Conservation (phyloP, 495 filamentous ascomycete species). For the Lasiosphaeria ovina region DNA sequence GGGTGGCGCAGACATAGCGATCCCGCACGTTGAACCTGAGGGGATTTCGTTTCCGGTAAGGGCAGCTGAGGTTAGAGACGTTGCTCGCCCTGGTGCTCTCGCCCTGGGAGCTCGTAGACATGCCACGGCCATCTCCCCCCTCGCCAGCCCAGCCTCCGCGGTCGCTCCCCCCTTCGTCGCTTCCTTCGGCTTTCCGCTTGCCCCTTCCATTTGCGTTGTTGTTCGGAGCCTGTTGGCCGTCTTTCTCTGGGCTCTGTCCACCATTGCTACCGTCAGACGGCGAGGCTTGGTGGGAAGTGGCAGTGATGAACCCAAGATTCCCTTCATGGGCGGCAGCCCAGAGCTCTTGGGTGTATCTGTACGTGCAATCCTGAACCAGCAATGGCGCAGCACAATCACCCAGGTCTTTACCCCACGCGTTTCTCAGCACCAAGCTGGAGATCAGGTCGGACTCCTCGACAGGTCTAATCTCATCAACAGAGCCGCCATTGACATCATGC, state of each 20-base stretch:
- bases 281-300: slow-evolving; percentile 18
- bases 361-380: slow-evolving; percentile 31
- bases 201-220: slow-evolving; percentile 21
- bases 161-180: slow-evolving; percentile 22
- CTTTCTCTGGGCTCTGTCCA: slow-evolving; percentile 6
- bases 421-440: slow-evolving; percentile 29
- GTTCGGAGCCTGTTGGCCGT: slow-evolving; percentile 13
- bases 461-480: slow-evolving; percentile 23
- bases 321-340: slow-evolving; percentile 21
- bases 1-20: slow-evolving; percentile 33
- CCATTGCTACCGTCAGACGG: slow-evolving; percentile 16
- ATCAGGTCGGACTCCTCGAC: too few species aligned
- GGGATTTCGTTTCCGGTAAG: slow-evolving; percentile 40
- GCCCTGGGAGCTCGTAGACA: slow-evolving; percentile 11
- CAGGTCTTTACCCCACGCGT: slow-evolving; percentile 29
- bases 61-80: slow-evolving; percentile 32
- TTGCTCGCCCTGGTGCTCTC: slow-evolving; percentile 14
- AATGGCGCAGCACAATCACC: slow-evolving; percentile 31
- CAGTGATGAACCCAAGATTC: slow-evolving; percentile 15
- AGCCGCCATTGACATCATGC: slow-evolving; percentile 18
- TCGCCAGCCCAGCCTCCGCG: slow-evolving; percentile 18
- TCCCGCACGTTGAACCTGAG: slow-evolving; percentile 36
- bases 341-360: slow-evolving; percentile 29
- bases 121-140: slow-evolving; percentile 18
- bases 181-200: slow-evolving; percentile 31